These are phyloP conservation scores for Cladophialophora carrionii DNA, from an alignment of 2,329 filamentous ascomycete species.

Conservation along the genomic window DNA sequence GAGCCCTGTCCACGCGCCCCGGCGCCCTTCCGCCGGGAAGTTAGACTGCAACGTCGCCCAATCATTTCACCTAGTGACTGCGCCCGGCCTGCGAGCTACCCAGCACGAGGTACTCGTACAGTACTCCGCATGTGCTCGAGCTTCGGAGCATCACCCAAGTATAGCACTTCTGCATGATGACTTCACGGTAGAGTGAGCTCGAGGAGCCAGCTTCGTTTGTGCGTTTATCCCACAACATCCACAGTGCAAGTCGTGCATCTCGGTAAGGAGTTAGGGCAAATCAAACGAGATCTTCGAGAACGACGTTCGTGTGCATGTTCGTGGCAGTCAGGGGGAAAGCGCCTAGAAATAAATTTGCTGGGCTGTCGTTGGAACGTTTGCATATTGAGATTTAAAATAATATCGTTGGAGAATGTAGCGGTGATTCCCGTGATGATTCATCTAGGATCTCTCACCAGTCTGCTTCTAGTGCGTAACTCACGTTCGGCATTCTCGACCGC, in stretches of 20 bases:
- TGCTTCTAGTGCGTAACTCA: too few relatives aligned
- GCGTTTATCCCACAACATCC: background rate
- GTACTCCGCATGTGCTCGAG: background rate
- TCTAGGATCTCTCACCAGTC: too few relatives aligned
- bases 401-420: background rate
- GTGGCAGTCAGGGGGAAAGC: background rate
- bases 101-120: too few relatives aligned
- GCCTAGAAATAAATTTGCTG: background rate
- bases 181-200: background rate
- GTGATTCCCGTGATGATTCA: background rate
- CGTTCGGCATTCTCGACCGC: too few relatives aligned
- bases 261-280: background rate
- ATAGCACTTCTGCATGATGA: background rate
- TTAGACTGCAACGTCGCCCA: conserved; percentile 1
- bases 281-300: background rate
- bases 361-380: background rate
- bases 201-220: background rate
- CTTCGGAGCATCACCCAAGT: too few relatives aligned
- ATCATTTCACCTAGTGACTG: background rate
- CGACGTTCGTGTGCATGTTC: background rate
- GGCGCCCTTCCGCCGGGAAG: conserved; percentile 2
- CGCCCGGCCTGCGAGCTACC: background rate
- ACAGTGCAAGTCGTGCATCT: background rate
- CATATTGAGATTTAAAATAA: background rate
- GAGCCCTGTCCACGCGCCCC: background rate